Evolutionary conservation across 495 filamentous ascomycete species (phyloP).

Genomic region (Penicillium simplicissimum): DNA sequence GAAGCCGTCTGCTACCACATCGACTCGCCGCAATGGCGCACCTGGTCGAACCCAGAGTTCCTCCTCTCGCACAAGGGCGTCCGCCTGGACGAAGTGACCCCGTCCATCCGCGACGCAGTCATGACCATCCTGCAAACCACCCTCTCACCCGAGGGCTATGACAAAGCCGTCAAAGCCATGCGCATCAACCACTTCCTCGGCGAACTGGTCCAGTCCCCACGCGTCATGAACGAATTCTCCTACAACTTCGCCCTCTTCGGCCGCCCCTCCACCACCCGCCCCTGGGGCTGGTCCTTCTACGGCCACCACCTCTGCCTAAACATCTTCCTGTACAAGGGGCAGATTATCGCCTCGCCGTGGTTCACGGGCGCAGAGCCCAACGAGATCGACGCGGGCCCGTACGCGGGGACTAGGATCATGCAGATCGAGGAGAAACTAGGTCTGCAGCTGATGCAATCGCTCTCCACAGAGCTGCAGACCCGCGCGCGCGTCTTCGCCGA

Average conservation of each 20-base stretch:
- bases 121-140: slow-evolving; percentile 56
- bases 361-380: slow-evolving; percentile 81
- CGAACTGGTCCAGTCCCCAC: slow-evolving; percentile 58
- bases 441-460: slow-evolving; percentile 65
- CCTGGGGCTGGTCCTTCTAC: slow-evolving; percentile 76
- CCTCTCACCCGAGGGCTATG: slow-evolving; percentile 68
- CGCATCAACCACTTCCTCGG: slow-evolving; percentile 79
- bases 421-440: slow-evolving; percentile 64
- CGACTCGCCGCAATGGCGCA: slow-evolving; percentile 69
- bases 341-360: slow-evolving; percentile 66
- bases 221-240: slow-evolving; percentile 69
- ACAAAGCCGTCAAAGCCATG: slow-evolving; percentile 68
- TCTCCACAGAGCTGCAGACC: slow-evolving; percentile 46
- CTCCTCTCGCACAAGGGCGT: slow-evolving; percentile 62
- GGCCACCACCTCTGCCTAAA: slow-evolving; percentile 75
- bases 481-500: slow-evolving; percentile 56
- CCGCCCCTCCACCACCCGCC: slow-evolving; percentile 46
- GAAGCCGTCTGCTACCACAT: slow-evolving; percentile 56
- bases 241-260: slow-evolving; percentile 74
- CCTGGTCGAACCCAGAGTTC: slow-evolving; percentile 78
- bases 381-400: slow-evolving; percentile 63
- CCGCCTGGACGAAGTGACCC: slow-evolving; percentile 60
- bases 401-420: slow-evolving; percentile 62
- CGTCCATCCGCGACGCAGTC: slow-evolving; percentile 45
- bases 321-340: slow-evolving; percentile 59